Evolutionary conservation across 306 rosid genomes (phyloP), one percentile per base, ranked within the genome.

Genomic region (Dryas alaskensis): DNA sequence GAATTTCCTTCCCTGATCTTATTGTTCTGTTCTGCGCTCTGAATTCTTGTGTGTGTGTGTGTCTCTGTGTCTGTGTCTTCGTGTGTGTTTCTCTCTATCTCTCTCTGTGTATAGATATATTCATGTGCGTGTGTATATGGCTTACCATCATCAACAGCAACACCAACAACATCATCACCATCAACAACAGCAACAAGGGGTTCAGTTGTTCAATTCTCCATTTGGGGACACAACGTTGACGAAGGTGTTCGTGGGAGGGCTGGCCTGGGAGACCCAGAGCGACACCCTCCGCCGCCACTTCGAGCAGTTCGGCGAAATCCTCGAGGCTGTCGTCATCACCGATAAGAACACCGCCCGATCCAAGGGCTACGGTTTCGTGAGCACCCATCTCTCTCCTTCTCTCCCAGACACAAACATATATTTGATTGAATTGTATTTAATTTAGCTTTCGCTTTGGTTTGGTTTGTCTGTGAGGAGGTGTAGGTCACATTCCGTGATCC

Each of bases 401-500:
- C 42, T 0, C 10, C 22, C 37, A 62, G 3, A 22, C 27, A 8
- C 12, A 7, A 4, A 3, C 5, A 25, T 11, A 6, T 3, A 10
- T 52, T 54, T 17, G 46, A 22, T n/a, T 25, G 43, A 19, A 57
- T 22, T 12, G 4, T 51, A 8, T 14, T 39, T 4, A 54, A 54
- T 55, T 42, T 50, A 7, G 4, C 3, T 60, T 39, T 19, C 19
- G 25, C 12, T 16, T 31, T 16, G 50, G 49, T 40, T 61, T 5
- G 7, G 19, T 16, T 44, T 14, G 40, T 12, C 3, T 61, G 2
- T 31, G 4, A 64, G 39, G 37, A 12, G 70, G 40, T 54, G 27
- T 74, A 92, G 97, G 97, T 92, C 19, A 92, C 89, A 40, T 92
- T 87, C 60, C 83, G 79, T 85, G 87, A 92, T 57, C 87, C 92